Evolutionary conservation across 1,284 basidiomycete species (phyloP).

Genomic region (Malassezia arunalokei): DNA sequence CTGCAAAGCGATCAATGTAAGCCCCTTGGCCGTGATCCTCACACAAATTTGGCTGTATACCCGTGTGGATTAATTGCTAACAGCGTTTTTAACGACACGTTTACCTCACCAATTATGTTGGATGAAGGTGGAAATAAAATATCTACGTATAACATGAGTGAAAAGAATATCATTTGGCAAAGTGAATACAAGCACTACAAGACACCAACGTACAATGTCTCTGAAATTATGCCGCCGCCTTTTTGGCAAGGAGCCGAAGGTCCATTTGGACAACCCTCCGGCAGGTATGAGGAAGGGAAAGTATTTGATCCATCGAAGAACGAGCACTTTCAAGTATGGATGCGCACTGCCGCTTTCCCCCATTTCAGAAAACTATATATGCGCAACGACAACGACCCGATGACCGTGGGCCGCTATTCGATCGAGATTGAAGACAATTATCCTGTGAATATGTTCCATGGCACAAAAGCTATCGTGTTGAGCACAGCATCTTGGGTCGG

Average conservation of each 20-base stretch:
- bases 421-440: conserved; percentile 76
- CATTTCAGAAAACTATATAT: conserved; percentile 92
- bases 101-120: conserved; percentile 55
- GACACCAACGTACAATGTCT: conserved; percentile 43
- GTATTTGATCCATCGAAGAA: conserved; percentile 66
- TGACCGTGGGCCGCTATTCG: conserved; percentile 65
- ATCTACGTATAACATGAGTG: conserved; percentile 61
- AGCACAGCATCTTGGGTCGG: conserved; percentile 97
- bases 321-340: conserved; percentile 99
- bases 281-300: conserved; percentile 55
- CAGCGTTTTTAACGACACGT: conserved; percentile 93
- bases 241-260: conserved; percentile 55
- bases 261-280: conserved; percentile 55
- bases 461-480: conserved; percentile 92
- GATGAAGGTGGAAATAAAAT: conserved; percentile 47
- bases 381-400: conserved; percentile 67
- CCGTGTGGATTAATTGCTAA: conserved; percentile 97
- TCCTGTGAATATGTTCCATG: conserved; percentile 78
- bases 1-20: conserved; percentile 65
- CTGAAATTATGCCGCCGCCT: conserved; percentile 74
- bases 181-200: conserved; percentile 81
- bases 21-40: conserved; percentile 55
- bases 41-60: conserved; percentile 50
- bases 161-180: conserved; percentile 79
- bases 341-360: conserved; percentile 90